Percentiles rank a stretch among this genome's conserved stretches.
phyloP scores from a whole-genome alignment of 805 yeast species.

The Candida orba region DNA sequence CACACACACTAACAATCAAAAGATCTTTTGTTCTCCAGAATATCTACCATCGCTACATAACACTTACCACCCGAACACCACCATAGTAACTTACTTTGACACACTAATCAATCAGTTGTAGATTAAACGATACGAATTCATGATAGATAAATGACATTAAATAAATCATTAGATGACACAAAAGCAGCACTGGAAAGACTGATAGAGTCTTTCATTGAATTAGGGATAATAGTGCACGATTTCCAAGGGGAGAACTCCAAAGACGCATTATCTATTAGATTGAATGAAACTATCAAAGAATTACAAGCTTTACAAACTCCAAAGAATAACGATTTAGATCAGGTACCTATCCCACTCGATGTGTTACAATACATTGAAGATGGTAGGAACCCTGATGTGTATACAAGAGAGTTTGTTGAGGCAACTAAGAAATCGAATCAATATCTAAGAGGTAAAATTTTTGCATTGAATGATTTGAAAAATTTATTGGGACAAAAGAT shows the following conservation, averaged over 20 bases:
- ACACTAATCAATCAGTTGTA: too few relatives aligned
- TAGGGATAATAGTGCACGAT: constrained; percentile 90
- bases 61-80: too few relatives aligned
- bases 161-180: constrained; percentile 22
- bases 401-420: constrained; percentile 94
- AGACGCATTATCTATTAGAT: constrained; percentile 37
- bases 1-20: too few relatives aligned
- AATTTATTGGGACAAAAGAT: constrained; percentile 64
- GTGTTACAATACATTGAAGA: constrained; percentile 90
- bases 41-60: too few relatives aligned
- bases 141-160: constrained; percentile 9
- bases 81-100: too few relatives aligned
- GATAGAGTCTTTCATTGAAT: constrained; percentile 77
- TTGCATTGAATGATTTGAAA: constrained; percentile 57
- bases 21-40: too few relatives aligned
- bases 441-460: constrained; percentile 75
- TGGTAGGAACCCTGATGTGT: constrained; percentile 95
- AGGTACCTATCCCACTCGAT: constrained; percentile 63
- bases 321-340: constrained; percentile 27
- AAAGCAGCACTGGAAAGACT: constrained; percentile 37
- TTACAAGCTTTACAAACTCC: constrained; percentile 27
- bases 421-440: constrained; percentile 88
- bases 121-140: too few relatives aligned
- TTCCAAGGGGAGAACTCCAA: constrained; percentile 81
- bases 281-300: constrained; percentile 36